A percentile compares a stretch with the other conserved stretches of the same genome.
These are phyloP conservation scores for Homolaphlyctis polyrhiza DNA, from an alignment of 371 early-diverging fungal genomes.

Conservation along the genomic window DNA sequence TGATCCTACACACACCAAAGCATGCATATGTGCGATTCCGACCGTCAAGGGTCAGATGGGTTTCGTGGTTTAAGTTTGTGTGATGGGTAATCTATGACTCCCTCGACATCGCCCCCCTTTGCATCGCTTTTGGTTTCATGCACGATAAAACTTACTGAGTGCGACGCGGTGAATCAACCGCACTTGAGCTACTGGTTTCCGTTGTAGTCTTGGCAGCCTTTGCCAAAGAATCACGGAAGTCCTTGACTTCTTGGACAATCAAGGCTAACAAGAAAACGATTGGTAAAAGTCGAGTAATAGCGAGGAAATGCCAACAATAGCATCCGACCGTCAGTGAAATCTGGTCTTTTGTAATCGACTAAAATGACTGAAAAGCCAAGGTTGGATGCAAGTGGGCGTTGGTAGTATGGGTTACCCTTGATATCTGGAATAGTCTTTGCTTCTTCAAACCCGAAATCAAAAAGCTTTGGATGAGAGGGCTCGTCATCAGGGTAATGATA, in stretches of 20 bases:
- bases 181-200: slow-evolving; percentile 4
- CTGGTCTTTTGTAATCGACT: not conserved
- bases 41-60: not conserved
- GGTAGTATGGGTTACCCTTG: slow-evolving; percentile 37
- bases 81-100: too few relatives aligned
- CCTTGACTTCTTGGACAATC: slow-evolving; percentile 29
- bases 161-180: not conserved
- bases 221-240: slow-evolving; percentile 11
- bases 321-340: not conserved
- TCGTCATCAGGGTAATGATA: slow-evolving; percentile 47
- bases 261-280: too few relatives aligned
- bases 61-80: not conserved
- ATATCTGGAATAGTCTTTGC: slow-evolving; percentile 46
- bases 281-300: not conserved
- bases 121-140: not conserved
- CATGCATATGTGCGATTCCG: too few relatives aligned
- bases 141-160: not conserved
- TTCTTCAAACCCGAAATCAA: slow-evolving; percentile 48
- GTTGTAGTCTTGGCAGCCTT: not conserved
- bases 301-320: not conserved
- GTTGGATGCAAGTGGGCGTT: not conserved
- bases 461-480: slow-evolving; percentile 35
- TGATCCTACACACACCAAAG: slow-evolving; percentile 5
- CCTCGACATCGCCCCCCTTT: slow-evolving; percentile 8
- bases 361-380: not conserved